Evolutionary conservation across 495 filamentous ascomycete species (phyloP), one percentile per base, ranked within the genome.

Genomic region (Trichocladium antarcticum): DNA sequence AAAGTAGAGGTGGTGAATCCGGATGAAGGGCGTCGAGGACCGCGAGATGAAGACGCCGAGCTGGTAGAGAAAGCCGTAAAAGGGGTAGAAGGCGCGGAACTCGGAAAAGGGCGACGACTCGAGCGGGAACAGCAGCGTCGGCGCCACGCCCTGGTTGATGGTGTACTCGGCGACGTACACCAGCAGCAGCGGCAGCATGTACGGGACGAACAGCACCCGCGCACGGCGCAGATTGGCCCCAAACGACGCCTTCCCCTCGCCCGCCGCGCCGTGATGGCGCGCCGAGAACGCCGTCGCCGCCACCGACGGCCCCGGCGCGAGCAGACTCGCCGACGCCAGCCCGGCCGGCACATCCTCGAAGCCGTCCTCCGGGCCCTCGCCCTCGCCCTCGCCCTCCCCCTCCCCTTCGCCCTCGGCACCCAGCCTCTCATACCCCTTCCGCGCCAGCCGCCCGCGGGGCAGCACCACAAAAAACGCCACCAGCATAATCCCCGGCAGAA

Each of bases 151-250:
- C 68, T 92, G 87, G 68, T 96, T 96, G 66, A 96, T 94, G 50
- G 86, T 89, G 62, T 96, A 97, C 71, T 98, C 92, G 44, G 88
- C 86, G 34, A 95, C 76, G 61, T 95, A 98, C 46, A 98, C 92
- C 20, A 98, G 68, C 35, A 96, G 69, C 9, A 98, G 74, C 0
- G 92, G 92, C 2, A 95, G 70, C 87, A 97, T 96, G 60, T 77
- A 78, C 0, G 75, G 75, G 37, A 74, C 55, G 47, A 78, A 71
- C 0, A 78, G 56, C 0, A 61, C 53, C 35, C 56, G 65, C 1
- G 73, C 65, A 1, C 73, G 67, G 27, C 61, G 56, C 6, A 77
- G 44, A 34, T 76, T 71, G n/a, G 56, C 45, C 29, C 47, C 17
- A 19, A 87, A 83, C 34, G 49, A 60, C 2, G 24, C 36, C 31